Evolutionary conservation across 2,329 filamentous ascomycete genomes (phyloP).

Genomic region (Pseudopithomyces chartarum): DNA sequence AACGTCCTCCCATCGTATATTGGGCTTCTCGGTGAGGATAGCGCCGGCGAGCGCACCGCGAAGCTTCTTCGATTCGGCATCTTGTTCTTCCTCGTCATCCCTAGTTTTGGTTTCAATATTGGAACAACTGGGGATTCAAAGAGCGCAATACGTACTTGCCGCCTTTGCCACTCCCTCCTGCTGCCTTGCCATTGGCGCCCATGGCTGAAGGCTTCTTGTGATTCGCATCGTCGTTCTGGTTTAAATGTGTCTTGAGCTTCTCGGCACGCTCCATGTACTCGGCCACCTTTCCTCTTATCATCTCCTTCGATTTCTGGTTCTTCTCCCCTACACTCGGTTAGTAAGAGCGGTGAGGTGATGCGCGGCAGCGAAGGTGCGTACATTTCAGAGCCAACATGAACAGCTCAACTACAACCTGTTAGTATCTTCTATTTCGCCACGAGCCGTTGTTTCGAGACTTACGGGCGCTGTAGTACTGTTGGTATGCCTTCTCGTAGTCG

Average conservation of each 20-base stretch:
- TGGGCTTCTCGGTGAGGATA: slow-evolving; percentile 92
- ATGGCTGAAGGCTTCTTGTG: slow-evolving; percentile 73
- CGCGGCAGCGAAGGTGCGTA: slow-evolving; percentile 16
- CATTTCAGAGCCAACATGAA: slow-evolving; percentile 99
- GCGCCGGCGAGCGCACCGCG: slow-evolving; percentile 88
- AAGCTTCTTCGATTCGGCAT: slow-evolving; percentile 95
- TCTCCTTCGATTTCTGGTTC: slow-evolving; percentile 94
- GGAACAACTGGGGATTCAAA: neutral
- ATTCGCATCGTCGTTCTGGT: slow-evolving; percentile 70
- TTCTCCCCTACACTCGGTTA: slow-evolving; percentile 71
- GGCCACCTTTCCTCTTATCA: slow-evolving; percentile 91
- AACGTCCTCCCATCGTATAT: slow-evolving; percentile 97
- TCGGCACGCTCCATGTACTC: slow-evolving; percentile 99
- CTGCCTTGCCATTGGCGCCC: slow-evolving; percentile 71
- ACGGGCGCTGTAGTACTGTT: slow-evolving; percentile 86
- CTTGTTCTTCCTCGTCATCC: slow-evolving; percentile 69
- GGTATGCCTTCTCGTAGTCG: slow-evolving; percentile 96
- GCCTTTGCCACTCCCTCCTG: slow-evolving; percentile 66
- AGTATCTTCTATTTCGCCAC: slow-evolving; percentile 8
- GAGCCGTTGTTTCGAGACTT: slow-evolving; percentile 15
- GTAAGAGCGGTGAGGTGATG: slow-evolving; percentile 11
- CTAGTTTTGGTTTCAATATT: slow-evolving; percentile 34
- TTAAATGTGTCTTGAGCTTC: slow-evolving; percentile 91
- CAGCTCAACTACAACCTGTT: slow-evolving; percentile 69
- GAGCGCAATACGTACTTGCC: slow-evolving; percentile 48